Conservation (phyloP, 345 rosid genomes). For the Ricinus communis region DNA sequence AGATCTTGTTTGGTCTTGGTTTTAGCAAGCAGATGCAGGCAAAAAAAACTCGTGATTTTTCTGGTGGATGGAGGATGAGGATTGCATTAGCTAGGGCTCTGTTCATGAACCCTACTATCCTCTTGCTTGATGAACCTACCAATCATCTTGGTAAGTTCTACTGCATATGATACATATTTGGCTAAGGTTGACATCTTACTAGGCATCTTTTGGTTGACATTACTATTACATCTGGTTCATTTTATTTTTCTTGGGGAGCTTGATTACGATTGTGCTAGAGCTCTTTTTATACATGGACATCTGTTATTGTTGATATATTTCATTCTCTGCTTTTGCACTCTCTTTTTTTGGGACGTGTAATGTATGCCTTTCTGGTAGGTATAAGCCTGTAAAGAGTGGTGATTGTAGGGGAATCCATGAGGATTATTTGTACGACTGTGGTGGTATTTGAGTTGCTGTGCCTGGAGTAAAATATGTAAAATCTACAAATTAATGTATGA, state of each 20-base stretch:
- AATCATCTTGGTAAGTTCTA: constrained; percentile 78
- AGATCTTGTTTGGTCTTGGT: constrained; percentile 94
- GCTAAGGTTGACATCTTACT: neutral
- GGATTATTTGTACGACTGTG: too few species aligned
- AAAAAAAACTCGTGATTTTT: constrained; percentile 86
- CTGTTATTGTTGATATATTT: neutral
- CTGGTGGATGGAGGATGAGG: constrained; percentile 99
- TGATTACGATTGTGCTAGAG: neutral
- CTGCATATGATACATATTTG: neutral
- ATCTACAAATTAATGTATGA: too few species aligned
- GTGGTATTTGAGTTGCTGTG: too few species aligned
- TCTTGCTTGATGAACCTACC: constrained; percentile 96
- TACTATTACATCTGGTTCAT: neutral
- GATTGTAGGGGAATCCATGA: too few species aligned
- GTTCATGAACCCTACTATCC: constrained; percentile 89
- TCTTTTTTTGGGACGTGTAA: neutral
- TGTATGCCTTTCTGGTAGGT: neutral
- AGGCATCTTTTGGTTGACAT: neutral
- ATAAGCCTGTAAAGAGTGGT: neutral
- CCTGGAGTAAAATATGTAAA: neutral
- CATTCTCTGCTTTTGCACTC: neutral
- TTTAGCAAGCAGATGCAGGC: constrained; percentile 88
- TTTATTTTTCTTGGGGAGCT: neutral
- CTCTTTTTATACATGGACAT: neutral
- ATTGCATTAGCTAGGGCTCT: constrained; percentile 95